A percentile compares a stretch with the other conserved stretches of the same genome.
Conservation (phyloP, 2,329 filamentous ascomycete genomes). For the Endocalyx cinctus region DNA sequence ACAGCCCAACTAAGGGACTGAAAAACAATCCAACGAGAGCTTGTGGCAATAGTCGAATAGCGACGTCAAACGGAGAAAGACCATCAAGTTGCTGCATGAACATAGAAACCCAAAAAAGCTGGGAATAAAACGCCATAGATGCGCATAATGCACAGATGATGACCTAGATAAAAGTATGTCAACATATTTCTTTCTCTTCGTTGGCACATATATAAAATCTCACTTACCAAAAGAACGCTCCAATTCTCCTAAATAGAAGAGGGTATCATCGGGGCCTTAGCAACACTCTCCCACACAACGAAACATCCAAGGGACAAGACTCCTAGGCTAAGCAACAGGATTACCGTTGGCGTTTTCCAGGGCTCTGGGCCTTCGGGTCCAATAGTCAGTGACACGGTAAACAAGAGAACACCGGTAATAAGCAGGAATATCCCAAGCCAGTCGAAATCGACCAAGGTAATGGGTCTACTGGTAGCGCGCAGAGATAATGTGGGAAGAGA, state of each 20-base stretch:
- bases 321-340: conserved; percentile 25
- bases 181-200: conserved; percentile 7
- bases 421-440: conserved; percentile 26
- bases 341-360: conserved; percentile 29
- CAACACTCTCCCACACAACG: conserved; percentile 26
- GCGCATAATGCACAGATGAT: conserved; percentile 23
- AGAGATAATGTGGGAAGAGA: conserved; percentile 15
- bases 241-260: conserved; percentile 23
- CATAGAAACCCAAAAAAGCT: conserved; percentile 30
- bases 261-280: conserved; percentile 27
- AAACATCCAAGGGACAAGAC: conserved; percentile 26
- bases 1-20: conserved; percentile 27
- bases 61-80: conserved; percentile 26
- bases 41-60: conserved; percentile 27
- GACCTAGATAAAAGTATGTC: conserved; percentile 12
- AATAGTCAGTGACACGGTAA: conserved; percentile 26
- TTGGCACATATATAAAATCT: too few species aligned
- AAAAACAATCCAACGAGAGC: conserved; percentile 26
- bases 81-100: conserved; percentile 28
- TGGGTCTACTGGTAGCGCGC: conserved; percentile 10
- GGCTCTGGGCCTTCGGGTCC: conserved; percentile 26
- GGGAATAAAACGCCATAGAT: conserved; percentile 28
- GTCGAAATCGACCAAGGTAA: conserved; percentile 21
- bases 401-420: conserved; percentile 23
- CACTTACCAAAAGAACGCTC: conserved; percentile 25